Base-by-base conservation (phyloP, 2,329 filamentous ascomycete species). In the Monilinia fructigena region DNA sequence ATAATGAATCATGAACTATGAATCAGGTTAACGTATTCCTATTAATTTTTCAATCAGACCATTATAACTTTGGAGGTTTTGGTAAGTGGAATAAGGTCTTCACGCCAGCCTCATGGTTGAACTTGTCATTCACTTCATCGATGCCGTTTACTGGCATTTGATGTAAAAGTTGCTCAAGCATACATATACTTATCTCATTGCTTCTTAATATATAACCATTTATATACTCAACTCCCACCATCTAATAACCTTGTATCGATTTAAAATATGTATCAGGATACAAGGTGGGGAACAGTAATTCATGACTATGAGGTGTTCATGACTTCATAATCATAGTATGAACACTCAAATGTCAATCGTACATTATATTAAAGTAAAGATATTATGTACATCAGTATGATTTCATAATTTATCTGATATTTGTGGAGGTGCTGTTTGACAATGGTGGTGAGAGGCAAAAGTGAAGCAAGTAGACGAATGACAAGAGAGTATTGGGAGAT, bases 181-280 rank as follows among this genome's bases (percentile, higher is more conserved):
- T 18, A n/a, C 20, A 48, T 10, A 23, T 26, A 31, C 8, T 2
- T 50, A 4, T 50, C 47, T 40, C 2, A 11, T 26, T n/a, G 26
- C 35, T 50, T 8, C 58, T 18, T 50, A 38, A 11, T 61, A 18
- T 26, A 55, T 7, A 8, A n/a, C 6, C 35, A n/a, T 28, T n/a
- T 16, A 16, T 40, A 10, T 55, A 31, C 23, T 45, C 18, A 66
- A 45, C 86, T 89, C 87, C 86, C 83, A 82, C 85, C 80, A 87
- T 89, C 85, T 87, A 89, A 89, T 89, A 87, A 82, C 85, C 85
- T 86, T 77, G 80, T 80, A 81, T 78, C 78, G 74, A 73, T 72
- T 52, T 66, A 71, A 42, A 77, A 70, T 78, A 87, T 83, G 82
- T 80, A 79, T 77, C 78, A 86, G 86, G 87, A 89, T 89, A 89